Conservation (phyloP, 2,329 filamentous ascomycete genomes). For the Alternaria incomplexa region DNA sequence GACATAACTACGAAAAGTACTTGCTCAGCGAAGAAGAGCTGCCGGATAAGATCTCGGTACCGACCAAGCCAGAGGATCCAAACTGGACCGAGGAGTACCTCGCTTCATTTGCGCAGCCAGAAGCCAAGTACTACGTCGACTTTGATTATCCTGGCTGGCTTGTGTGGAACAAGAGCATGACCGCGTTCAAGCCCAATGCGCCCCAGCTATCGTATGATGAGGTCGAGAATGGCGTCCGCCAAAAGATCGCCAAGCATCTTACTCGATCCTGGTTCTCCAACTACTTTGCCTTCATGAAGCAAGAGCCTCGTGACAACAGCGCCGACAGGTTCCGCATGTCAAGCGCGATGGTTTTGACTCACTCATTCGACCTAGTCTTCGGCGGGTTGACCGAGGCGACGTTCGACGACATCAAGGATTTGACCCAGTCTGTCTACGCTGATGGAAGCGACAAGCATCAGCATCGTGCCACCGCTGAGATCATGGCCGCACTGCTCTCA, state of each 20-base stretch:
- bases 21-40: constrained; percentile 80
- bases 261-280: constrained; percentile 85
- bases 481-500: constrained; percentile 82
- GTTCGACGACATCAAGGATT: constrained; percentile 85
- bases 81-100: constrained; percentile 82
- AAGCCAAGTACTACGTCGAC: constrained; percentile 88
- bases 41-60: constrained; percentile 75
- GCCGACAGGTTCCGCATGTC: constrained; percentile 90
- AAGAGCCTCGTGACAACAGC: constrained; percentile 83
- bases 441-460: constrained; percentile 98
- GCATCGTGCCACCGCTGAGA: constrained; percentile 93
- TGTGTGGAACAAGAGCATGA: constrained; percentile 89
- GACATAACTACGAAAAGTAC: constrained; percentile 86
- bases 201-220: constrained; percentile 78
- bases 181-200: constrained; percentile 76
- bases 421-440: constrained; percentile 78
- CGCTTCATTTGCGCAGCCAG: constrained; percentile 75
- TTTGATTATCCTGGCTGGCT: constrained; percentile 94
- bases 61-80: constrained; percentile 72
- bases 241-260: constrained; percentile 79
- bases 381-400: constrained; percentile 77
- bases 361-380: constrained; percentile 88
- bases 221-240: constrained; percentile 73
- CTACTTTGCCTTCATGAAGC: constrained; percentile 93
- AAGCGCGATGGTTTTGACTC: constrained; percentile 84